Base-by-base conservation (phyloP, 2,329 filamentous ascomycete species). In the Neurospora crassa region DNA sequence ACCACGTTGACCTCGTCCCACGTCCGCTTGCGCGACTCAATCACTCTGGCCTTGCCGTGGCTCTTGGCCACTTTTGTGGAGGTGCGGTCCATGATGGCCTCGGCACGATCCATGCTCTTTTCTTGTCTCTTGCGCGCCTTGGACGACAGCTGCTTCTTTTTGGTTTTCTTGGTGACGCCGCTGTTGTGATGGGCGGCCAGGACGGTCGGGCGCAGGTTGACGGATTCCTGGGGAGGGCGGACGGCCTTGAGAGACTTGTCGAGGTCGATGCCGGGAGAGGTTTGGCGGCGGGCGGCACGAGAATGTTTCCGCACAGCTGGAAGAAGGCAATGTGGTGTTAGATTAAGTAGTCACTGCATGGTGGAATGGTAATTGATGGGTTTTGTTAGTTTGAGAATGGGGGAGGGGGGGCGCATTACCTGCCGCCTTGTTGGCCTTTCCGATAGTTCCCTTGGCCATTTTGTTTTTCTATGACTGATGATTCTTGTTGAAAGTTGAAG, bases 271-370 rank as follows among this genome's bases (percentile, higher is more conserved):
- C 89, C 85, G 37, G 91, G 90, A 4, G 90, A 91, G 18, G 88
- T 88, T 67, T 89, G 91, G 74, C 92, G 89, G 78, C 91, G 88
- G 53, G 91, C 91, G 72, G 91, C 91, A 74, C 92, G 90, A 70
- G 92, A 94, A 82, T 90, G 91, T 71, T 89, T 80, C 5, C 91
- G 92, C 47, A 84, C 84, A 70, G 83, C 89, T 92, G 78, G 12
- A 47, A 20, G 10, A 45, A 20, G 29, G n/a, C 41, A 37, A 7
- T 12, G 53, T 63, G 24, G 5, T 53, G 70, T 73, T 63, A 72
- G 72, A 40, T 53, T 2, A 40, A 24, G 47, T 12, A n/a, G 24
- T 16, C 40, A 14, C 29, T 24, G 42, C 6, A 20, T 37, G 34
- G 67, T 12, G 10, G 3, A 20, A 40, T 12, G 3, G 20, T 37